A percentile compares a stretch with the other conserved stretches of the same genome.
Conservation (phyloP, 495 filamentous ascomycete species). For the Trichocladium uniseriatum region DNA sequence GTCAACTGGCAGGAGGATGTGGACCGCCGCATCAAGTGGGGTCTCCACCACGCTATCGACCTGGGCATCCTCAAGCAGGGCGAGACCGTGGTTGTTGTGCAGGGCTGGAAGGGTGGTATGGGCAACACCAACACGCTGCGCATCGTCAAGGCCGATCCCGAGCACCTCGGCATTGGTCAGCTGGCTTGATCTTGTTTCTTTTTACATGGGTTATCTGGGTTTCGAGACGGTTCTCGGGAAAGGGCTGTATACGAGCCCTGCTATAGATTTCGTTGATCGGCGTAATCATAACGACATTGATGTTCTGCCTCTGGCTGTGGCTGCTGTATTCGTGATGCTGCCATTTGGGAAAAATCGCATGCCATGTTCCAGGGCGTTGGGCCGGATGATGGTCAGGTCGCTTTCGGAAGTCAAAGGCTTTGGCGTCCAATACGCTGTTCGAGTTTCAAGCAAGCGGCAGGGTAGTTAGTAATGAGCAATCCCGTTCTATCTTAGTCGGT, state of each 20-base stretch:
- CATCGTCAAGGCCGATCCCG: constrained; percentile 47
- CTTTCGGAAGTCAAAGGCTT: too few species aligned
- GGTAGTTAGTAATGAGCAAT: too few species aligned
- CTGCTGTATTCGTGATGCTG: too few species aligned
- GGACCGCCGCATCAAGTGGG: constrained; percentile 93
- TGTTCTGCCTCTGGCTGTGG: too few species aligned
- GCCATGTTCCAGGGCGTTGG: too few species aligned
- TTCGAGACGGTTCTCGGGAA: neutral
- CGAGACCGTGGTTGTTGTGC: constrained; percentile 85
- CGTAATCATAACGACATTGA: too few species aligned
- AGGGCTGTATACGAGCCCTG: neutral
- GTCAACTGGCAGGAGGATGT: constrained; percentile 98
- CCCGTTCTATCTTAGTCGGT: too few species aligned
- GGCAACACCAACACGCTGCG: constrained; percentile 90
- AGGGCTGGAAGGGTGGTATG: constrained; percentile 92
- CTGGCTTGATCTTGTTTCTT: neutral
- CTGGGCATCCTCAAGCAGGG: constrained; percentile 74
- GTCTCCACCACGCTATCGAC: constrained; percentile 70
- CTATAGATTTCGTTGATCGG: constrained; percentile 9
- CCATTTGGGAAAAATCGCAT: too few species aligned
- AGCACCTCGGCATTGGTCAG: constrained; percentile 38
- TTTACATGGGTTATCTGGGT: neutral
- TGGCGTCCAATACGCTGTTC: too few species aligned
- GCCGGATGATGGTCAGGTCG: too few species aligned
- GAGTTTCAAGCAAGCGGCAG: too few species aligned